Percentiles rank a stretch among this genome's conserved stretches.
Evolutionary conservation across 352 stramenopile genomes (phyloP).

Genomic region (Globisporangium camurandrum): DNA sequence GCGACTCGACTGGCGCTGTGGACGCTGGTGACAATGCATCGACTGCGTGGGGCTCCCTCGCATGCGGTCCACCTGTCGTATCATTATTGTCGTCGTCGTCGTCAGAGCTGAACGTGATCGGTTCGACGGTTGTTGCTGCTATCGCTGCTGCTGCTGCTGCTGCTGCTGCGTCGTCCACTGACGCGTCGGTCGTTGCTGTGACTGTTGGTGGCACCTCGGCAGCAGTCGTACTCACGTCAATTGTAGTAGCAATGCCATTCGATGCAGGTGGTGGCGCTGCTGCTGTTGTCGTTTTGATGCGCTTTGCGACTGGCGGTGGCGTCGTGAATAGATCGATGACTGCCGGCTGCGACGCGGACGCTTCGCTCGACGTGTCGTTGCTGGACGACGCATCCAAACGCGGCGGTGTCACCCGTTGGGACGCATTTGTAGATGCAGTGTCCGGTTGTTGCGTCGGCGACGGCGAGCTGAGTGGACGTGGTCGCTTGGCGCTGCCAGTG

Average conservation of each 20-base stretch:
- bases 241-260: background rate
- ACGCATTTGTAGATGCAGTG: background rate
- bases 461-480: background rate
- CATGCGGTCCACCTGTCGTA: too few species aligned
- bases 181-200: background rate
- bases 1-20: background rate
- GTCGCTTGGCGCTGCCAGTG: constrained; percentile 6
- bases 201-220: too few species aligned
- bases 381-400: too few species aligned
- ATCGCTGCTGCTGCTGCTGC: background rate
- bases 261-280: background rate
- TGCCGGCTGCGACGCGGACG: background rate
- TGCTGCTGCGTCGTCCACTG: background rate
- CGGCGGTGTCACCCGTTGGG: too few species aligned
- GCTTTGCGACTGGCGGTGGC: constrained; percentile 10
- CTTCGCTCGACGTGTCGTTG: background rate
- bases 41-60: too few species aligned
- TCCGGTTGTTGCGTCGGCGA: background rate
- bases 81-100: too few species aligned
- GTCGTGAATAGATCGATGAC: constrained; percentile 11
- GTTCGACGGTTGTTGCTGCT: too few species aligned
- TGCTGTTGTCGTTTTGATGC: constrained; percentile 3
- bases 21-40: background rate
- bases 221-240: too few species aligned
- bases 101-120: too few species aligned